Evolutionary conservation across 352 stramenopile species (phyloP), one percentile per base, ranked within the genome.

Genomic region (Peronospora tabacina): DNA sequence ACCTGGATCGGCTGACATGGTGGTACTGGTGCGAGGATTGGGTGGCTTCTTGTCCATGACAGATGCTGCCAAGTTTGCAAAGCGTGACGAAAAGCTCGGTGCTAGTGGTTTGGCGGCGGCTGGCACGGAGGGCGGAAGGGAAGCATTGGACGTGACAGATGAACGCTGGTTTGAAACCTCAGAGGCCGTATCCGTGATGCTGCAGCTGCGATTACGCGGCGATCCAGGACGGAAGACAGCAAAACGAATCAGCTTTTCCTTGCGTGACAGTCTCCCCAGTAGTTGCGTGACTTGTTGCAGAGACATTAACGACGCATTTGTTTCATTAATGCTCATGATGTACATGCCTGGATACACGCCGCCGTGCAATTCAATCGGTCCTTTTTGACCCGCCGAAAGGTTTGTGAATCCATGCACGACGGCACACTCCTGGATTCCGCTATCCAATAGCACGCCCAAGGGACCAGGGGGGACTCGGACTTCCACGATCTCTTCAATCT

Each of bases 281-380:
- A 87, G 45, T 49, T 87, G 68, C 9, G 77, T 86, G 36, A 88
- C 77, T 22, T 75, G 59, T 40, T 72, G 68, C 24, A 90, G 64
- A 32, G 80, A 88, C 80, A 90, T 90, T 46, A 88, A 58, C 33
- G 76, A 88, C 52, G 75, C 80, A 46, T 90, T 88, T 17, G 73
- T 83, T 45, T 89, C 80, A 62, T 91, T 87, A 61, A 91, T 91
- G 56, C 77, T 81, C 58, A 91, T 86, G 49, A 91, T 88, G 61
- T 87, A 88, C 77, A 89, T 89, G 51, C 80, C 80, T 10, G 75
- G 69, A 7, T 81, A 64, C 36, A 91, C 80, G 35, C 77, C 60
- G 17, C 80, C 80, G 38, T 79, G 65, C 3, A 42, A 44, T 42
- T 91, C 72, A 43, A 91, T 87, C 0, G 77, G 72, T 0, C 80